phyloP scores from a whole-genome alignment of 202 grass and related monocot species.

The Schoenoplectus tabernaemontani region DNA sequence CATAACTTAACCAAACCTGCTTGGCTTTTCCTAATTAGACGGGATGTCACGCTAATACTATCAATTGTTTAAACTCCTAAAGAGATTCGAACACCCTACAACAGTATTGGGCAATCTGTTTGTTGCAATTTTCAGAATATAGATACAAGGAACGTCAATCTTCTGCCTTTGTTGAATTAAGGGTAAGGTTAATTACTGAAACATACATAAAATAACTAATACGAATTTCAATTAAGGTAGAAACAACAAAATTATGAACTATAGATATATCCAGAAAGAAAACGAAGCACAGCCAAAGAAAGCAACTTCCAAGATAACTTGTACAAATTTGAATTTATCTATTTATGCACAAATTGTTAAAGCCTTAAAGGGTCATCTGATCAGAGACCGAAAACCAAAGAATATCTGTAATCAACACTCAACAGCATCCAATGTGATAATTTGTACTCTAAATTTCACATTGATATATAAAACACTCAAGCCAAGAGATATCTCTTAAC shows the following conservation, averaged over 20 bases:
- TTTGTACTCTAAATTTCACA: not conserved
- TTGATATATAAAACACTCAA: not conserved
- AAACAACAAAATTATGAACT: conserved; percentile 4
- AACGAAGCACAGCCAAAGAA: not conserved
- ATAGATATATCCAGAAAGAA: not conserved
- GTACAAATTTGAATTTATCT: not conserved
- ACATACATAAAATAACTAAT: not conserved
- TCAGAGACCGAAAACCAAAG: not conserved
- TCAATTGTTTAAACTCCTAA: not conserved
- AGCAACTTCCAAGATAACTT: not conserved
- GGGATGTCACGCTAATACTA: not conserved
- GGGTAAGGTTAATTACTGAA: not conserved
- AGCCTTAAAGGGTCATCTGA: not conserved
- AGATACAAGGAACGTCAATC: not conserved
- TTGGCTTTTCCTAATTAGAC: not conserved
- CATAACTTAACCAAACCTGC: not conserved
- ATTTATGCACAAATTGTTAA: not conserved
- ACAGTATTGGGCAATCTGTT: not conserved
- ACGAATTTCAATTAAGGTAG: not conserved
- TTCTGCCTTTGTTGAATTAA: not conserved
- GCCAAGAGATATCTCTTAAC: not conserved
- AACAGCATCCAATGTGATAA: not conserved
- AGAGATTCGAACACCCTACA: not conserved
- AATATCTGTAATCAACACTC: not conserved
- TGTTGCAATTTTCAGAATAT: not conserved